Percentiles rank a stretch among this genome's conserved stretches.
These are phyloP conservation scores for Ascobolus immersus DNA, from an alignment of 495 filamentous ascomycete species.

Conservation along the genomic window DNA sequence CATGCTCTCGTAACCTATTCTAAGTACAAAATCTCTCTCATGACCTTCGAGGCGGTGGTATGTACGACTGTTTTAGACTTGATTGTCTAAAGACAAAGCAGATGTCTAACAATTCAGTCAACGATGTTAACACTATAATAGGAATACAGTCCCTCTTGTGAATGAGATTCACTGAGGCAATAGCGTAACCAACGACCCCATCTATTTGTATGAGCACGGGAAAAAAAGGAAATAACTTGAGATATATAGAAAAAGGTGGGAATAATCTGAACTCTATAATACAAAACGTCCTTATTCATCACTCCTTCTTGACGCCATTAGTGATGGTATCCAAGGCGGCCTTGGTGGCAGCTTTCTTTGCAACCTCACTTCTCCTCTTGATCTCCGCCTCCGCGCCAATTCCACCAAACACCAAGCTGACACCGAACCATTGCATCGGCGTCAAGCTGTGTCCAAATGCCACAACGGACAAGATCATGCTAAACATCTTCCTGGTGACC, in stretches of 20 bases:
- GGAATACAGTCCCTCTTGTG: too few species aligned
- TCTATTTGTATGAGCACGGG: background rate
- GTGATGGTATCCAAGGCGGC: slow-evolving; percentile 21
- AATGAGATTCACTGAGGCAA: background rate
- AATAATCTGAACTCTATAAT: background rate
- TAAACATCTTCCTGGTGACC: slow-evolving; percentile 95
- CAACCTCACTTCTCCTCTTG: slow-evolving; percentile 55
- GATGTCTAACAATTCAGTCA: too few species aligned
- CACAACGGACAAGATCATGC: slow-evolving; percentile 86
- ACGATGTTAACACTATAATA: too few species aligned
- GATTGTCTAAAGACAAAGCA: too few species aligned
- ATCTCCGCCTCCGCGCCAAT: slow-evolving; percentile 76
- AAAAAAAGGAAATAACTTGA: background rate
- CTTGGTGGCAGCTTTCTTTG: slow-evolving; percentile 46
- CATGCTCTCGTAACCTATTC: too few species aligned
- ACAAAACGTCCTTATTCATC: background rate
- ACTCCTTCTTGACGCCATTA: slow-evolving; percentile 13
- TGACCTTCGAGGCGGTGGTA: too few species aligned
- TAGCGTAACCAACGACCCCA: background rate
- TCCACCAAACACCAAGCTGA: slow-evolving; percentile 78
- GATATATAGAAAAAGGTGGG: too few species aligned
- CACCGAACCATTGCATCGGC: slow-evolving; percentile 73
- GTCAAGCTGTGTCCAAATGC: slow-evolving; percentile 77
- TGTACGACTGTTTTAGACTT: too few species aligned
- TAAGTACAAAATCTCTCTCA: too few species aligned